These are phyloP conservation scores for Aureobasidium sp. DNA, from an alignment of 2,329 filamentous ascomycete genomes.

Conservation along the genomic window DNA sequence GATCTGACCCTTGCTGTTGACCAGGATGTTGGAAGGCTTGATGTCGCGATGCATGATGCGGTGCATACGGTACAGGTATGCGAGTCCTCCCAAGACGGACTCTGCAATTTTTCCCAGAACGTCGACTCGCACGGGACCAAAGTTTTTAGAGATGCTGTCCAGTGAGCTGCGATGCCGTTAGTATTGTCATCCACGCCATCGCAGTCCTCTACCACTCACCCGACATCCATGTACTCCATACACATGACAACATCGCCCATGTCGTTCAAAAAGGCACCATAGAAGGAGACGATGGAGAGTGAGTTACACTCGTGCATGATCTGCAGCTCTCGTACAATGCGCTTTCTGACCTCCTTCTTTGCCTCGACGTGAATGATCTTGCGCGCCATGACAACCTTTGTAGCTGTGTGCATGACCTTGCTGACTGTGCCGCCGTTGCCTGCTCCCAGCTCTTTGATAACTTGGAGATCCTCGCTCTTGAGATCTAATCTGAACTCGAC, in stretches of 20 bases:
- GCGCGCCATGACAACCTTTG: conserved; percentile 92
- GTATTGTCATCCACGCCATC: background rate
- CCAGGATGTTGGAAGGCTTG: conserved; percentile 94
- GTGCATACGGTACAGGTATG: conserved; percentile 90
- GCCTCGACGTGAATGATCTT: conserved; percentile 86
- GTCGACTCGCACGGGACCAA: conserved; percentile 90
- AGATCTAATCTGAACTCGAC: conserved; percentile 95
- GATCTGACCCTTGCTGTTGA: conserved; percentile 90
- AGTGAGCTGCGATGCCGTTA: conserved; percentile 57
- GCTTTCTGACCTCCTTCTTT: conserved; percentile 92
- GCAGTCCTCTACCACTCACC: conserved; percentile 53
- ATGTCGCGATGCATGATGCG: conserved; percentile 99
- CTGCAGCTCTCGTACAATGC: conserved; percentile 92
- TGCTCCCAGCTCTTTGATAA: conserved; percentile 88
- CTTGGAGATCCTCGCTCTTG: conserved; percentile 82
- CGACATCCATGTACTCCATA: conserved; percentile 99
- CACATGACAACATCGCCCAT: conserved; percentile 98
- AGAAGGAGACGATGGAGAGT: conserved; percentile 94
- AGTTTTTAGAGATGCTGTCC: conserved; percentile 87
- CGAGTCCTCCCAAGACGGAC: conserved; percentile 84
- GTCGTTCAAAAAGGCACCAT: conserved; percentile 93
- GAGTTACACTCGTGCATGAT: conserved; percentile 99
- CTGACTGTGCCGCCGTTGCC: conserved; percentile 97
- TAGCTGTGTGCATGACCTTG: conserved; percentile 92
- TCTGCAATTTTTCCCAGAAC: conserved; percentile 97